Evolutionary conservation across 169 alveolate species (phyloP).

Genomic region (Hepatocystis sp.): DNA sequence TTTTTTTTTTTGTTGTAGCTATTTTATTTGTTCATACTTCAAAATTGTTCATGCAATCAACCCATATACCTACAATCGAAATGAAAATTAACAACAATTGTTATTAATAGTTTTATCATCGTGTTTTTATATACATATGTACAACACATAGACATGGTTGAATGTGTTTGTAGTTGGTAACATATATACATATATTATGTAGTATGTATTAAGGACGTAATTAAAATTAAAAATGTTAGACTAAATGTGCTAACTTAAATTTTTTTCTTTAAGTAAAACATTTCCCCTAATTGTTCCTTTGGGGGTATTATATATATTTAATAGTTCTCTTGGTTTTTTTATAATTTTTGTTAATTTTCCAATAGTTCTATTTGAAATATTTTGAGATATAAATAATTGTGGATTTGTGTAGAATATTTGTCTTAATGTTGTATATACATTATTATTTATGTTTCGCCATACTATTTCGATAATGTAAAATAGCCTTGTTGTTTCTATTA

Average conservation of each 20-base stretch:
- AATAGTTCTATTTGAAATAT: slow-evolving; percentile 62
- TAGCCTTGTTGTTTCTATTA: slow-evolving; percentile 52
- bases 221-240: not conserved
- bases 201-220: not conserved
- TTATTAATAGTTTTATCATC: too few relatives aligned
- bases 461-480: slow-evolving; percentile 41
- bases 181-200: not conserved
- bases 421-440: slow-evolving; percentile 72
- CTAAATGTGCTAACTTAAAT: slow-evolving; percentile 19
- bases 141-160: too few relatives aligned
- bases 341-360: slow-evolving; percentile 75
- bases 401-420: slow-evolving; percentile 79
- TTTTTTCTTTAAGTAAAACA: slow-evolving; percentile 41
- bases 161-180: not conserved
- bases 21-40: slow-evolving; percentile 12
- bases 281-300: slow-evolving; percentile 78
- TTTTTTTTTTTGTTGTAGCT: too few relatives aligned
- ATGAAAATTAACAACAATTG: not conserved
- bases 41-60: slow-evolving; percentile 65
- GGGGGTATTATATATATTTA: slow-evolving; percentile 77
- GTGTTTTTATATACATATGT: not conserved
- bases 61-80: slow-evolving; percentile 53
- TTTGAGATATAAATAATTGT: slow-evolving; percentile 70
- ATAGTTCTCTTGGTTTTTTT: slow-evolving; percentile 72
- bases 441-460: slow-evolving; percentile 20